Percentiles rank a stretch among this genome's conserved stretches.
These are phyloP conservation scores for Alternaria brassicicola DNA, from an alignment of 2,329 filamentous ascomycete genomes.

Conservation along the genomic window DNA sequence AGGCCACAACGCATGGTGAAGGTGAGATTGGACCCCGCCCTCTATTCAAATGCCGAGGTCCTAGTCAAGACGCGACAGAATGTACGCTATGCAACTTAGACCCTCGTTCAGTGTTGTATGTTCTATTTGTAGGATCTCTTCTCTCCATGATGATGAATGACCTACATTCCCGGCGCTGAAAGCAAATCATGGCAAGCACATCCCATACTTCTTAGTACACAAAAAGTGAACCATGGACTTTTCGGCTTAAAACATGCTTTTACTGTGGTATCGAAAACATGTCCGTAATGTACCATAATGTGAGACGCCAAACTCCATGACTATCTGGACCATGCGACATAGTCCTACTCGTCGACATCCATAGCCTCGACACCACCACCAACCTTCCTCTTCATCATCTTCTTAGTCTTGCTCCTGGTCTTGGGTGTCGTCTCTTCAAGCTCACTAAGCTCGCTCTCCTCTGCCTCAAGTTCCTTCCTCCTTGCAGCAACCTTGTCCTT, in stretches of 20 bases:
- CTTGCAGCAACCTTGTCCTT: slow-evolving; percentile 62
- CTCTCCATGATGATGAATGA: neutral
- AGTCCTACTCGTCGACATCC: slow-evolving; percentile 51
- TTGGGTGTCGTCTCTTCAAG: slow-evolving; percentile 46
- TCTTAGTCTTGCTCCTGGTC: slow-evolving; percentile 55
- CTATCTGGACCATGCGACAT: neutral
- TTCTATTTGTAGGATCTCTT: neutral
- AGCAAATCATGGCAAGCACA: neutral
- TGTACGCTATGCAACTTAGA: too few species aligned
- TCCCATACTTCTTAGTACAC: neutral
- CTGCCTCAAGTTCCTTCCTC: slow-evolving; percentile 68
- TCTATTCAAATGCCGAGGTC: slow-evolving; percentile 4
- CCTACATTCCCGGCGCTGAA: neutral
- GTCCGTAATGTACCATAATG: slow-evolving; percentile 26
- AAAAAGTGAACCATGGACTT: neutral
- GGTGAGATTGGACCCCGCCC: slow-evolving; percentile 8
- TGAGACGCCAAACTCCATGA: slow-evolving; percentile 35
- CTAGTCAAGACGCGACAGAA: neutral
- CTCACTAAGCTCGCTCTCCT: slow-evolving; percentile 53
- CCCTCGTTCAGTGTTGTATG: neutral
- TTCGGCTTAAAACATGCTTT: slow-evolving; percentile 18
- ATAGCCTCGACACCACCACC: slow-evolving; percentile 55
- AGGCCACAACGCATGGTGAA: neutral
- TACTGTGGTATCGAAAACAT: slow-evolving; percentile 38
- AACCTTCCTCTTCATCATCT: slow-evolving; percentile 50